phyloP scores from a whole-genome alignment of 202 grass and related monocot species.

The Saccharum hybrid region DNA sequence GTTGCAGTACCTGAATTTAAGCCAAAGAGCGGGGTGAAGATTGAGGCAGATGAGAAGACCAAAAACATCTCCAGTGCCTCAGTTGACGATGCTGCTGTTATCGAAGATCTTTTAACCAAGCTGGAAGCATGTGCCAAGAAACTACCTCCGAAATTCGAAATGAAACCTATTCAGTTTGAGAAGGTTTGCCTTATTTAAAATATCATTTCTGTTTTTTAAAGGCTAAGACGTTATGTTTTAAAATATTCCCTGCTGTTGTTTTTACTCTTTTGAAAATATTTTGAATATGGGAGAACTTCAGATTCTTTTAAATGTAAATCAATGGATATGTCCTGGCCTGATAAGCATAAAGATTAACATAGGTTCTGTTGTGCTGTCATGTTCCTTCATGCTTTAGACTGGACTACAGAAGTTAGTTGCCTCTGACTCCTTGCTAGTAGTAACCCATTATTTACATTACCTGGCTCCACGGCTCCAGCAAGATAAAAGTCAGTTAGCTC shows the following conservation, averaged over 20 bases:
- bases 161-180: conserved; percentile 83
- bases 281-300: conserved; percentile 9
- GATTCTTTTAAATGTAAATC: conserved; percentile 3
- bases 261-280: conserved; percentile 32
- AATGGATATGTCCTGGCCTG: background rate
- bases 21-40: conserved; percentile 64
- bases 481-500: conserved; percentile 27
- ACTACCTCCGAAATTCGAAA: conserved; percentile 59
- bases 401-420: conserved; percentile 12
- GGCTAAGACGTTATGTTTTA: conserved; percentile 5
- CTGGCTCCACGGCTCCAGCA: background rate
- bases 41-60: conserved; percentile 68
- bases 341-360: conserved; percentile 34
- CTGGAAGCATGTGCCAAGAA: conserved; percentile 71
- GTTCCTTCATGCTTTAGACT: conserved; percentile 27
- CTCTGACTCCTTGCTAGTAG: conserved; percentile 19
- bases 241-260: background rate
- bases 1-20: conserved; percentile 68
- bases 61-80: conserved; percentile 55
- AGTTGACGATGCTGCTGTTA: conserved; percentile 60
- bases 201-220: conserved; percentile 6
- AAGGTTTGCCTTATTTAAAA: conserved; percentile 56
- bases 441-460: conserved; percentile 30
- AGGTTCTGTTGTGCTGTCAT: background rate
- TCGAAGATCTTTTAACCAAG: conserved; percentile 71